Evolutionary conservation across 805 yeast genomes (phyloP), one percentile per base, ranked within the genome.

Genomic region (Starmera caribaea): DNA sequence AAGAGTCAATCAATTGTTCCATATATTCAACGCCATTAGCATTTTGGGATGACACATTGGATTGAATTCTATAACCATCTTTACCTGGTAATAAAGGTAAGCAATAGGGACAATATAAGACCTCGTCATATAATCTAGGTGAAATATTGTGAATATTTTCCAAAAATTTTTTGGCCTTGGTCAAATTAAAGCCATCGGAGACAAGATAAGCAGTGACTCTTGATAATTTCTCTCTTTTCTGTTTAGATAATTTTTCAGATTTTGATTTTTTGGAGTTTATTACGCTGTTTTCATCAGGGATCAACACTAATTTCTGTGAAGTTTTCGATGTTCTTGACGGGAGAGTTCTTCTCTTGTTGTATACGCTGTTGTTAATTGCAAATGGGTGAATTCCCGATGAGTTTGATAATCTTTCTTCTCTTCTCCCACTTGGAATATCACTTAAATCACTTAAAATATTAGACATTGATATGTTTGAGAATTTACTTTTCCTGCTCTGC

Each of bases 201-300:
- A 89, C 81, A 47, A 87, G 74, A 60, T 90, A 90, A 1, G 97
- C 97, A 0, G 97, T 89, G 41, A 89, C 88, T 45, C 98, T 62
- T 32, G 94, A 78, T 47, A 81, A 71, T 44, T 78, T 82, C 26
- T 71, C 75, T 57, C 55, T 50, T 42, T 42, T 57, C 44, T 45
- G 53, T 41, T 72, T 78, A 30, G 74, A 69, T 74, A 73, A 68
- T 40, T 69, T 58, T 51, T 74, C 85, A 5, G 79, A 83, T 44
- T 44, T 59, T 6, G 57, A 53, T 30, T 54, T 40, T 4, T 21
- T 31, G 27, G 29, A 41, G 3, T 32, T 12, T 8, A 9, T 15
- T 5, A 44, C 52, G 1, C 41, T 35, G n/a, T 51, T 53, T 6
- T 65, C 69, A 40, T 65, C 69, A 8, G 98, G 98, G 38, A 90